phyloP scores from a whole-genome alignment of 169 alveolate species.

The Plasmodium inui region DNA sequence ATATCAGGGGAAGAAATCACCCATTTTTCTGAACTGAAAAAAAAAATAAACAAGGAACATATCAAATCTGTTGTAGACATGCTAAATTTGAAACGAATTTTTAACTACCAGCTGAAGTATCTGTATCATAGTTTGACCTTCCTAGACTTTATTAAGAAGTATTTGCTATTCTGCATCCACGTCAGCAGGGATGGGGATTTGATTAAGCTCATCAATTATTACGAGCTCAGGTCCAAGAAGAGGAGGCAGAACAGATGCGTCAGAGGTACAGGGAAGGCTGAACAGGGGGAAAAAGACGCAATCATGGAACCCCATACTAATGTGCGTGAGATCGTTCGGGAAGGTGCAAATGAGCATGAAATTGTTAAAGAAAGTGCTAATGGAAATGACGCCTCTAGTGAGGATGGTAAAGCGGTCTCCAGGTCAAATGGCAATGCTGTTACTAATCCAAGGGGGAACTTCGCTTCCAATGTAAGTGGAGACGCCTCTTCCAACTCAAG shows the following conservation, averaged over 20 bases:
- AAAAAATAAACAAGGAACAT: constrained; percentile 38
- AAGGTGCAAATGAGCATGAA: not conserved
- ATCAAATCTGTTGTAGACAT: constrained; percentile 10
- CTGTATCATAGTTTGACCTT: constrained; percentile 35
- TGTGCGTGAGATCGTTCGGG: not conserved
- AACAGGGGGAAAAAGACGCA: not conserved
- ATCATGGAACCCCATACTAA: not conserved
- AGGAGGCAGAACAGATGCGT: not conserved
- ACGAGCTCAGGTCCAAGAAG: constrained; percentile 7
- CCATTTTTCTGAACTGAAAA: constrained; percentile 43
- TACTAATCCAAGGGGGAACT: not conserved
- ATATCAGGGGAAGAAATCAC: not conserved
- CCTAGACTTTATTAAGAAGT: constrained; percentile 38
- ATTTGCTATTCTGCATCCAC: constrained; percentile 31
- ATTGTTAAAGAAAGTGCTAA: not conserved
- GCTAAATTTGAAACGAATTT: constrained; percentile 31
- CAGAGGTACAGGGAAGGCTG: not conserved
- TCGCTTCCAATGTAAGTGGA: not conserved
- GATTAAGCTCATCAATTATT: constrained; percentile 13
- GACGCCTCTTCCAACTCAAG: not conserved
- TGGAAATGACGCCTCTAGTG: not conserved
- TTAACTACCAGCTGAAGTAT: constrained; percentile 36
- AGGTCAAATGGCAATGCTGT: not conserved
- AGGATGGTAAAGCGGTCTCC: not conserved
- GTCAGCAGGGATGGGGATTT: constrained; percentile 30